Percentiles rank a stretch among this genome's conserved stretches.
These are phyloP conservation scores for Tagetes patula DNA, from an alignment of 129 eudicot species.

Conservation along the genomic window DNA sequence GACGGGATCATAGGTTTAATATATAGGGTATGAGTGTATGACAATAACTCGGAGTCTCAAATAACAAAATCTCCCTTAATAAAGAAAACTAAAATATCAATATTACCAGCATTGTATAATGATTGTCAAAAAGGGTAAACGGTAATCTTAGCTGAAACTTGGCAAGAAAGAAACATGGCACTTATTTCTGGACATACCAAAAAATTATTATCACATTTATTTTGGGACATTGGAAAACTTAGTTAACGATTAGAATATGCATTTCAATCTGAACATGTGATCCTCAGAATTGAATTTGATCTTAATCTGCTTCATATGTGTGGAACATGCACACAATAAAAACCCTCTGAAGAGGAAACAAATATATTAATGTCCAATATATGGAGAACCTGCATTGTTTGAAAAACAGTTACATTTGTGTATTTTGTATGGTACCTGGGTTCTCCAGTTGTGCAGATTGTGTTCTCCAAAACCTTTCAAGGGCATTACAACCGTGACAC, in stretches of 20 bases:
- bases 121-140: not conserved
- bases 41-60: not conserved
- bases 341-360: not conserved
- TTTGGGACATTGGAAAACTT: not conserved
- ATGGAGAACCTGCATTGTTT: not conserved
- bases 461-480: constrained; percentile 98
- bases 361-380: not conserved
- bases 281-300: not conserved
- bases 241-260: not conserved
- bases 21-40: not conserved
- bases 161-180: not conserved
- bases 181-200: not conserved
- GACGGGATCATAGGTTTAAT: not conserved
- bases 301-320: not conserved
- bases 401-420: not conserved
- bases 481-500: constrained; percentile 98
- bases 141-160: not conserved
- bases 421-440: constrained; percentile 56
- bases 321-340: not conserved
- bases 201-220: not conserved
- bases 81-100: not conserved
- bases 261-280: constrained; percentile 5
- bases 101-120: not conserved
- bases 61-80: not conserved
- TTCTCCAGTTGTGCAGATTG: constrained; percentile 95